These are phyloP conservation scores for Boletus bicolor DNA, from an alignment of 768 basidiomycete genomes.

Conservation along the genomic window DNA sequence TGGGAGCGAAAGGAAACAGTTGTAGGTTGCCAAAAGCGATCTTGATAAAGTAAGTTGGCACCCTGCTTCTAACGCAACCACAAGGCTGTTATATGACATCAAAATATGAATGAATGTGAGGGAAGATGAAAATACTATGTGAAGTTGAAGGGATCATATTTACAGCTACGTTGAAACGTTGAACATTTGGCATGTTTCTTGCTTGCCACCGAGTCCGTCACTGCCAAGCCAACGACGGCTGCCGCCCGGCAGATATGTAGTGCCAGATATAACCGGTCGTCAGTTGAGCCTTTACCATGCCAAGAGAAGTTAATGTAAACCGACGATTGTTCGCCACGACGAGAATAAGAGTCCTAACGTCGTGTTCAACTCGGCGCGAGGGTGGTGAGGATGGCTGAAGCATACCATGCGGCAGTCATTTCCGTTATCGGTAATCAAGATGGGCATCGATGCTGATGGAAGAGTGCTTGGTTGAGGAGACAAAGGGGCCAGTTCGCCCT, in stretches of 20 bases:
- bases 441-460: background rate
- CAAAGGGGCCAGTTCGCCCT: background rate
- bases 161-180: background rate
- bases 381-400: background rate
- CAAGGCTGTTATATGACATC: background rate
- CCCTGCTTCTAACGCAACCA: background rate
- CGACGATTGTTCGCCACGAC: background rate
- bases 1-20: background rate
- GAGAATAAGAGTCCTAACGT: background rate
- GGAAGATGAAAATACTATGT: background rate
- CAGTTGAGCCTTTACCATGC: too few species aligned
- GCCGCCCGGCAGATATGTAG: background rate
- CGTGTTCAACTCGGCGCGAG: background rate
- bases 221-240: background rate
- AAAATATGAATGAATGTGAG: background rate
- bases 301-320: background rate
- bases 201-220: background rate
- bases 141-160: background rate
- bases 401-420: slow-evolving; percentile 20
- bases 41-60: background rate
- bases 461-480: background rate
- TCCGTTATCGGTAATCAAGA: slow-evolving; percentile 25
- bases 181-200: background rate
- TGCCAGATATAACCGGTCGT: background rate
- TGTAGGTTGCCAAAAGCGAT: background rate